Evolutionary conservation across 2,329 filamentous ascomycete species (phyloP).

Genomic region (Calonectria leucothoes): DNA sequence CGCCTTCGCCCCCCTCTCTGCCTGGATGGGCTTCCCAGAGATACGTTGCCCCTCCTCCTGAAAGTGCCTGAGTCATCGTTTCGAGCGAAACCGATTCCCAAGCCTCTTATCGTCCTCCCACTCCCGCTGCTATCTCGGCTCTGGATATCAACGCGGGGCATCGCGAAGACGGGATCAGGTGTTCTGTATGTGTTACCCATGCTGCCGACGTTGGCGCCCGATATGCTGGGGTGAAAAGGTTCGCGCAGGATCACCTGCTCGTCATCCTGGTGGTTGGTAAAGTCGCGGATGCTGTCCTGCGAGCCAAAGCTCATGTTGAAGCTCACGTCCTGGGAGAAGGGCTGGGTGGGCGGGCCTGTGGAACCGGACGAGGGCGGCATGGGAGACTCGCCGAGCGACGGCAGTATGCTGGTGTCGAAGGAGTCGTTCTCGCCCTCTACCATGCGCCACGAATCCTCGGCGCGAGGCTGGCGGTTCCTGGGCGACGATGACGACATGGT

Average conservation of each 20-base stretch:
- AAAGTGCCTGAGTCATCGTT: conserved; percentile 41
- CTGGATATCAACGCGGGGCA: conserved; percentile 61
- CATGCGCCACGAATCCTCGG: conserved; percentile 70
- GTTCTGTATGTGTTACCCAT: conserved; percentile 45
- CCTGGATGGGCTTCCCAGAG: conserved; percentile 39
- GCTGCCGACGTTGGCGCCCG: conserved; percentile 47
- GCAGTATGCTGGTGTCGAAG: conserved; percentile 67
- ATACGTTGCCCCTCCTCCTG: conserved; percentile 40
- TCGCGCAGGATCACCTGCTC: conserved; percentile 65
- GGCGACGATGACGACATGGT: conserved; percentile 36
- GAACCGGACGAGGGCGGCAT: conserved; percentile 49
- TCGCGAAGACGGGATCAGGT: conserved; percentile 64
- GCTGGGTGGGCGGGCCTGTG: conserved; percentile 58
- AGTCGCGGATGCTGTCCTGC: conserved; percentile 68
- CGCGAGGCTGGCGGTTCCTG: conserved; percentile 40
- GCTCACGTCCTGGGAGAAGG: conserved; percentile 52
- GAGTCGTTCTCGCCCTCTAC: conserved; percentile 71
- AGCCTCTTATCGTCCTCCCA: conserved; percentile 47
- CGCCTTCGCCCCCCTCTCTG: conserved; percentile 31
- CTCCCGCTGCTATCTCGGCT: conserved; percentile 49
- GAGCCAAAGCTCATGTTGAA: conserved; percentile 55
- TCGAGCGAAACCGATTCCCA: conserved; percentile 31
- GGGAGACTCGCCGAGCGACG: conserved; percentile 53
- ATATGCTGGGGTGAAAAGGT: conserved; percentile 66
- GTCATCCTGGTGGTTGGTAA: conserved; percentile 64